phyloP scores from a whole-genome alignment of 2,329 filamentous ascomycete species.

The Clarireedia monteithiana region DNA sequence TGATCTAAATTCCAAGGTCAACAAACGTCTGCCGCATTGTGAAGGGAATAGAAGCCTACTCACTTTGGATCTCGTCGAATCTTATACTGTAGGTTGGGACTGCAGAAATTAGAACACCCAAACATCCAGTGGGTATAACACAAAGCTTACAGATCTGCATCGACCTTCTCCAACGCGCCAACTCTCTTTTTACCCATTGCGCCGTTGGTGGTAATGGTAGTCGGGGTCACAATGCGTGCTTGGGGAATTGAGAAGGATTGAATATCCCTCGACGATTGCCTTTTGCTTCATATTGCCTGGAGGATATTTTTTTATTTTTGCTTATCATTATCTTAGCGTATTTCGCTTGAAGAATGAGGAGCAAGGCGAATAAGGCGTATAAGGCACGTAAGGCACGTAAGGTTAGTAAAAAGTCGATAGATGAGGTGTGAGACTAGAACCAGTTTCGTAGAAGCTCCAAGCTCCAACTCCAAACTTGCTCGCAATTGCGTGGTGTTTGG shows the following conservation, averaged over 20 bases:
- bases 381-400: too few species aligned
- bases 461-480: background rate
- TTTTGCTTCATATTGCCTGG: background rate
- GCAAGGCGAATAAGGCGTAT: too few species aligned
- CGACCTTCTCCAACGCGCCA: slow-evolving; percentile 88
- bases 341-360: background rate
- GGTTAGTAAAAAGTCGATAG: background rate
- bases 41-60: slow-evolving; percentile 24
- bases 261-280: background rate
- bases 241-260: too few species aligned
- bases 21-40: background rate
- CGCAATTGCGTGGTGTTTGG: background rate
- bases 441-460: background rate
- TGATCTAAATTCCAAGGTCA: slow-evolving; percentile 43
- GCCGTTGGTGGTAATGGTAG: slow-evolving; percentile 1
- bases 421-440: background rate
- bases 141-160: slow-evolving; percentile 66
- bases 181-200: slow-evolving; percentile 81
- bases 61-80: slow-evolving; percentile 78
- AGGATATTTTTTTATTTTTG: slow-evolving; percentile 1
- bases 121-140: too few species aligned
- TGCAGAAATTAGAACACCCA: slow-evolving; percentile 30
- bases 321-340: slow-evolving; percentile 10
- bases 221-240: background rate
- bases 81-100: slow-evolving; percentile 83